Conservation (phyloP, 148 eudicot species). For the Rhododendron williamsianum region DNA sequence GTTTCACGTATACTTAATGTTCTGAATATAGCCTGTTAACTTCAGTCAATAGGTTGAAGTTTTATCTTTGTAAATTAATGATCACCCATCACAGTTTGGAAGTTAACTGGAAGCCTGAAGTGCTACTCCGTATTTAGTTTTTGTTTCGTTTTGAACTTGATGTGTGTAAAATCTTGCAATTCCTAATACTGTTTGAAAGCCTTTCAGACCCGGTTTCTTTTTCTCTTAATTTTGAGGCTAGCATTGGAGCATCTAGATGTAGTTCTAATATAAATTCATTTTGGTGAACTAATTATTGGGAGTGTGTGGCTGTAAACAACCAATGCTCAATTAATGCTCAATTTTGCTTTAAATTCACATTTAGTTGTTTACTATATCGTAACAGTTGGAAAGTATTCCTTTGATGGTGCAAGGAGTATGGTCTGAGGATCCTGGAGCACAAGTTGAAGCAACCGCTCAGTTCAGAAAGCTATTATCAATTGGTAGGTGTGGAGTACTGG, state of each 20-base stretch:
- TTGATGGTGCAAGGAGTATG: constrained; percentile 83
- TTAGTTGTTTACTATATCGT: constrained; percentile 10
- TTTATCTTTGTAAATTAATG: neutral
- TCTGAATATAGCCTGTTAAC: neutral
- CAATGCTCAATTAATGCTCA: neutral
- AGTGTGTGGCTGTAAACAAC: neutral
- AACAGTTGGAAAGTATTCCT: constrained; percentile 80
- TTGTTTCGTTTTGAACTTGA: neutral
- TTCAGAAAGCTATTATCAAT: constrained; percentile 82
- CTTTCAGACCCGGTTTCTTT: neutral
- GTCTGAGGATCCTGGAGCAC: constrained; percentile 75
- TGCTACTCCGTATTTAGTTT: neutral
- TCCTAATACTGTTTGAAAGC: neutral
- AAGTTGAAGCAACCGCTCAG: constrained; percentile 80
- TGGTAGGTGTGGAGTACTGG: constrained; percentile 31
- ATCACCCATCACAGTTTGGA: neutral
- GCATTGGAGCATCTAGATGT: neutral
- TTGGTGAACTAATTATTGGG: neutral
- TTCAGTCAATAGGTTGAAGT: neutral
- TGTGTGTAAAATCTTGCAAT: neutral
- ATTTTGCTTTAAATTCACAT: constrained; percentile 7
- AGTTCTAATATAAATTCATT: neutral
- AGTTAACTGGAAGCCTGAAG: neutral
- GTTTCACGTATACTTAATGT: neutral
- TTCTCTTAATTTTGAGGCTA: neutral